Evolutionary conservation across 176 grass and related monocot genomes (phyloP).

Genomic region (Oryza nivara): DNA sequence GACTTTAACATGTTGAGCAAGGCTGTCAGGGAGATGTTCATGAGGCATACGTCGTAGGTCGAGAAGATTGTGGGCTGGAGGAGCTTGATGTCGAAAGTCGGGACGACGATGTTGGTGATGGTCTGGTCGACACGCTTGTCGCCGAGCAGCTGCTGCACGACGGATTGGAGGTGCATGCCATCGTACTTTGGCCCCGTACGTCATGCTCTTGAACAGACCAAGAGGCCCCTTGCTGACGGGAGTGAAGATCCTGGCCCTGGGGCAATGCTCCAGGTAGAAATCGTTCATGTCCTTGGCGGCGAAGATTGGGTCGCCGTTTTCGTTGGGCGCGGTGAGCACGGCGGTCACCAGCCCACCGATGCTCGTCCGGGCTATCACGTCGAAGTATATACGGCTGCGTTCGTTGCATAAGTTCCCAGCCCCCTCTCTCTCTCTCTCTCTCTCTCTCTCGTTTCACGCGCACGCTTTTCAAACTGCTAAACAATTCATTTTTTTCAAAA

Average conservation of each 20-base stretch:
- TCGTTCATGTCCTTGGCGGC: conserved; percentile 51
- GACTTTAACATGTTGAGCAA: too few species aligned
- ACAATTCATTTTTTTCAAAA: too few species aligned
- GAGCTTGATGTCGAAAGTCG: conserved; percentile 65
- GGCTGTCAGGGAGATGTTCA: too few species aligned
- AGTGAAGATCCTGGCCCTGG: conserved; percentile 41
- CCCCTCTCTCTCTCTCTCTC: too few species aligned
- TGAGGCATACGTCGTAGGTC: conserved; percentile 20
- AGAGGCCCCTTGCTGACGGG: neutral
- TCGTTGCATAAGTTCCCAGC: too few species aligned
- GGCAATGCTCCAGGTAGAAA: conserved; percentile 48
- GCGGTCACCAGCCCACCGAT: conserved; percentile 51
- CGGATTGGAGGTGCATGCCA: conserved; percentile 46
- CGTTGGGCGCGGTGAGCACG: conserved; percentile 46
- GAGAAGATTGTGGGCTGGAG: conserved; percentile 59
- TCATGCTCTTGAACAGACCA: neutral
- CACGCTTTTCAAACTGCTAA: too few species aligned
- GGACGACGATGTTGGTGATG: conserved; percentile 47
- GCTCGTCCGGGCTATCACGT: conserved; percentile 73
- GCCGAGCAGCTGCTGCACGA: conserved; percentile 29
- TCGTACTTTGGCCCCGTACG: conserved; percentile 30
- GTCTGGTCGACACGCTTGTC: conserved; percentile 21
- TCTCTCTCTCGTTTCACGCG: too few species aligned
- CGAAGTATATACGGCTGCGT: conserved; percentile 34
- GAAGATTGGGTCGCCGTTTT: conserved; percentile 23